Evolutionary conservation across 2,329 filamentous ascomycete species (phyloP).

Genomic region (Dactylonectria estremocensis): DNA sequence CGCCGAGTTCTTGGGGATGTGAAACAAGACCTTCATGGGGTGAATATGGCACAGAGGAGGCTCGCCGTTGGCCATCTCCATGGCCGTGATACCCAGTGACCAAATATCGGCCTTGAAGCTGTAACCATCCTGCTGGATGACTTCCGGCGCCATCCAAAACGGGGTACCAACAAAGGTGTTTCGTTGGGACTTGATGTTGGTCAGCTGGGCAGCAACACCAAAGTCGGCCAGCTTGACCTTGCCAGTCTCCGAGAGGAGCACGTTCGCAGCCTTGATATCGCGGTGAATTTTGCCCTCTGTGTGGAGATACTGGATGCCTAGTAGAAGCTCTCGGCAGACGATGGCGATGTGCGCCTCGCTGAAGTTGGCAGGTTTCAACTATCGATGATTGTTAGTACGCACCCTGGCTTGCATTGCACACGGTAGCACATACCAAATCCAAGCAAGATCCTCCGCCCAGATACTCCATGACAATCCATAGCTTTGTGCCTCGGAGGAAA

Average conservation of each 20-base stretch:
- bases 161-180: constrained; percentile 98
- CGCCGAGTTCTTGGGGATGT: constrained; percentile 90
- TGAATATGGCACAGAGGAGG: constrained; percentile 90
- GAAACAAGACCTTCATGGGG: constrained; percentile 93
- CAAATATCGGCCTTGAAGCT: constrained; percentile 96
- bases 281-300: constrained; percentile 95
- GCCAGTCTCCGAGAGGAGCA: constrained; percentile 90
- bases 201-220: constrained; percentile 95
- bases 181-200: constrained; percentile 96
- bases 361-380: constrained; percentile 93
- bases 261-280: constrained; percentile 97
- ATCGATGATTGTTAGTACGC: constrained; percentile 27
- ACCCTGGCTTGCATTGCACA: constrained; percentile 1
- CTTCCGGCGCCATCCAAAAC: constrained; percentile 97
- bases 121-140: constrained; percentile 87
- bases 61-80: constrained; percentile 90
- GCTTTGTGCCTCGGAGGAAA: constrained; percentile 94
- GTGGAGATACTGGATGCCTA: constrained; percentile 94
- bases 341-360: constrained; percentile 93
- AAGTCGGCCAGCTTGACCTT: constrained; percentile 98
- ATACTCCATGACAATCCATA: constrained; percentile 99
- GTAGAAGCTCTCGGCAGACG: constrained; percentile 90
- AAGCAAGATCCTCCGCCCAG: constrained; percentile 95
- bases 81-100: constrained; percentile 92
- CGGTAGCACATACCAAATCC: constrained; percentile 77